Conservation (phyloP, 2,329 filamentous ascomycete species). For the Graphilbum fragrans region DNA sequence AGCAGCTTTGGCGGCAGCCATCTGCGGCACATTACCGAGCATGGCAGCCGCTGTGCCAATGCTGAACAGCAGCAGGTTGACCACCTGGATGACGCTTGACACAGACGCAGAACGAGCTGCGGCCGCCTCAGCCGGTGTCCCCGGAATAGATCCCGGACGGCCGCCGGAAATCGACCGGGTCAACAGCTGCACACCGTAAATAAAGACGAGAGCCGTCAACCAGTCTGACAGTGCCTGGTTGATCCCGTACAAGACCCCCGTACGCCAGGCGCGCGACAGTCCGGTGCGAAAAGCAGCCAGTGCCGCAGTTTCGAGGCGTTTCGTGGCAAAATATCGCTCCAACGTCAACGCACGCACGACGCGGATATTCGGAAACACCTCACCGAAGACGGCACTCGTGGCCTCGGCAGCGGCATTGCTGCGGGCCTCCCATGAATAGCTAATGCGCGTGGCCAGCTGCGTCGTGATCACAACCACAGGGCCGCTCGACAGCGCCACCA, state of each 20-base stretch:
- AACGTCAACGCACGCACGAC: slow-evolving; percentile 66
- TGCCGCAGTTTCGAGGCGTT: slow-evolving; percentile 45
- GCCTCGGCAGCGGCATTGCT: slow-evolving; percentile 52
- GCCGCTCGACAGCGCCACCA: slow-evolving; percentile 58
- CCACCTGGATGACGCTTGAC: slow-evolving; percentile 55
- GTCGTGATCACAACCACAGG: slow-evolving; percentile 61
- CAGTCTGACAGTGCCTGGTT: slow-evolving; percentile 62
- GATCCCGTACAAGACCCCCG: slow-evolving; percentile 65
- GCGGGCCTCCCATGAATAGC: slow-evolving; percentile 58
- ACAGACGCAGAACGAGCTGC: slow-evolving; percentile 25
- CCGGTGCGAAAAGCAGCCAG: slow-evolving; percentile 46
- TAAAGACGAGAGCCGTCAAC: slow-evolving; percentile 69
- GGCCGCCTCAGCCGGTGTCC: not conserved
- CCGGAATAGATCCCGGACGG: too few species aligned
- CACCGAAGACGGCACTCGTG: slow-evolving; percentile 52
- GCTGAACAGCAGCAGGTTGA: slow-evolving; percentile 75
- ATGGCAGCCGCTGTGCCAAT: slow-evolving; percentile 61
- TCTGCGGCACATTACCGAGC: slow-evolving; percentile 66
- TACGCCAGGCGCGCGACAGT: slow-evolving; percentile 50
- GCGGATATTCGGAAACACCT: slow-evolving; percentile 68
- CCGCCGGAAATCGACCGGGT: slow-evolving; percentile 20
- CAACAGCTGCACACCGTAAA: slow-evolving; percentile 61
- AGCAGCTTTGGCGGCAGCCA: slow-evolving; percentile 60
- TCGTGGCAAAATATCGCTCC: slow-evolving; percentile 53
- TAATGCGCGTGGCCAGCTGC: slow-evolving; percentile 51